These are phyloP conservation scores for Phylloporus rhodoxanthus DNA, from an alignment of 768 basidiomycete genomes.

Conservation along the genomic window DNA sequence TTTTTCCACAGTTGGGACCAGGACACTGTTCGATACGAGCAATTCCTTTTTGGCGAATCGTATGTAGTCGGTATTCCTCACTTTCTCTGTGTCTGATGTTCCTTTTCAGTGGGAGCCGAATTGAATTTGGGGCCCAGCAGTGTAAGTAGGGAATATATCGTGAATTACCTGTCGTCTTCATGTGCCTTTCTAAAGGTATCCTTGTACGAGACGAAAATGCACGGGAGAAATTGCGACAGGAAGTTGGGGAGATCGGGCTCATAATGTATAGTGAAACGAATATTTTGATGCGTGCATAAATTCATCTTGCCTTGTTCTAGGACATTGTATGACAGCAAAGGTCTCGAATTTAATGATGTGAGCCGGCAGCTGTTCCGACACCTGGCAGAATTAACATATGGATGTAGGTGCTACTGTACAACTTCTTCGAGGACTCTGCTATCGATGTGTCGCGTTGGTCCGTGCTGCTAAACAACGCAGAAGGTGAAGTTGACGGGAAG, in stretches of 20 bases:
- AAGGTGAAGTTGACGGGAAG: constrained; percentile 16
- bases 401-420: constrained; percentile 60
- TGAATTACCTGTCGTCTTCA: background rate
- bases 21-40: constrained; percentile 41
- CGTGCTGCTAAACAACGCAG: constrained; percentile 43
- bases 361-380: background rate
- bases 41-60: constrained; percentile 52
- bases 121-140: constrained; percentile 62
- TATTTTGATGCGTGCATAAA: background rate
- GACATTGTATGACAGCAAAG: constrained; percentile 32
- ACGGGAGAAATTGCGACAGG: constrained; percentile 38
- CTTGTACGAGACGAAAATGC: constrained; percentile 60
- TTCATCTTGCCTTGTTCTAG: constrained; percentile 6
- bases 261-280: constrained; percentile 39
- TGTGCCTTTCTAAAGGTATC: constrained; percentile 41
- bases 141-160: constrained; percentile 35
- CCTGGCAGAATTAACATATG: background rate
- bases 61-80: constrained; percentile 17
- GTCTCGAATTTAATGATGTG: constrained; percentile 24
- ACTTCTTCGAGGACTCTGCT: constrained; percentile 66
- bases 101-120: constrained; percentile 36
- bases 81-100: constrained; percentile 6
- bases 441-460: constrained; percentile 53
- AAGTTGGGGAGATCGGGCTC: constrained; percentile 54
- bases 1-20: constrained; percentile 37